Conservation (phyloP, 192 early-diverging fungal genomes). For the Rhizophagus sp. region DNA sequence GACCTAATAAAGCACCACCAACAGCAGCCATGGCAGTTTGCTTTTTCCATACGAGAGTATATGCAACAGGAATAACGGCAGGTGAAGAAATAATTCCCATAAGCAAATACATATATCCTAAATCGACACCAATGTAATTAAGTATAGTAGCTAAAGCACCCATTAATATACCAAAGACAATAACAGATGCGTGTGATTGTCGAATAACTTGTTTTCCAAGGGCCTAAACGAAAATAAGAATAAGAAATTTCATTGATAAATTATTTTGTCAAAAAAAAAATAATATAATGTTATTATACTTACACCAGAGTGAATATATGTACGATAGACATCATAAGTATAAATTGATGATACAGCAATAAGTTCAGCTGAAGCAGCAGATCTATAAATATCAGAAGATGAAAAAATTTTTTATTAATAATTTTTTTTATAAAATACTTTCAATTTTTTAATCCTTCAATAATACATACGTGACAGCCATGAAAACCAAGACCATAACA, state of each 20-base stretch:
- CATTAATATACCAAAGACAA: constrained; percentile 71
- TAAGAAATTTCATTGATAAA: not conserved
- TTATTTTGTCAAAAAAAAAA: not conserved
- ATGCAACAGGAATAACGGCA: constrained; percentile 65
- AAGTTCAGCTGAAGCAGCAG: constrained; percentile 72
- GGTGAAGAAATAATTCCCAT: constrained; percentile 71
- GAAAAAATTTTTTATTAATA: too few relatives aligned
- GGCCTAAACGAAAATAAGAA: constrained; percentile 44
- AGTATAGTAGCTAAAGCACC: constrained; percentile 63
- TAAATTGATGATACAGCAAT: constrained; percentile 74
- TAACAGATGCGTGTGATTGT: constrained; percentile 53
- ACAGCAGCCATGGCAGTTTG: constrained; percentile 59
- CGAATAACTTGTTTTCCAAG: constrained; percentile 59
- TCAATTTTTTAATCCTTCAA: constrained; percentile 60
- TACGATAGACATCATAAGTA: constrained; percentile 72
- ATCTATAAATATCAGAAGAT: constrained; percentile 5
- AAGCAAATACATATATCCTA: constrained; percentile 66
- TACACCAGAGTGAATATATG: constrained; percentile 64
- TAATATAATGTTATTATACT: not conserved
- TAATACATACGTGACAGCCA: constrained; percentile 72
- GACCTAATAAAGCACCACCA: constrained; percentile 52
- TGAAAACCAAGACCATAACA: constrained; percentile 67
- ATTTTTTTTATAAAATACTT: too few relatives aligned
- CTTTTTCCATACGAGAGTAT: constrained; percentile 67
- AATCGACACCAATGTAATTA: constrained; percentile 60